Conservation (phyloP, 139 green algal species). For the Coccomyxa sp. region DNA sequence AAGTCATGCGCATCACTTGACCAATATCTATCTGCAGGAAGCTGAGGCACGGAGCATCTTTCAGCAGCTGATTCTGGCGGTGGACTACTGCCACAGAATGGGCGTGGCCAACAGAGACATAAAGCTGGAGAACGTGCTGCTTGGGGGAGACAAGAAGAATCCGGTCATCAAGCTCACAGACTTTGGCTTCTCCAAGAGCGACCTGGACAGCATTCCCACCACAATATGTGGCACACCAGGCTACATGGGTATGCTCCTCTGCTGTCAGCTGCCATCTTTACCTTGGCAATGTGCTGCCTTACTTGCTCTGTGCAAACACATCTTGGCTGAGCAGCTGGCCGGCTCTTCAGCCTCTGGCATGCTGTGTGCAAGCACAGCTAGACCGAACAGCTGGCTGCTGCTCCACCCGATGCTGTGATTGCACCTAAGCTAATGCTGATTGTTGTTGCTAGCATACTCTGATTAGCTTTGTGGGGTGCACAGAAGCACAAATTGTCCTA, state of each 20-base stretch:
- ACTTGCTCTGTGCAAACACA: too few relatives aligned
- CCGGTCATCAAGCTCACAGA: constrained; percentile 86
- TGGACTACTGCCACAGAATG: constrained; percentile 20
- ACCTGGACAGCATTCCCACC: constrained; percentile 56
- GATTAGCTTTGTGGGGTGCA: too few relatives aligned
- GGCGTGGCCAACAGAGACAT: constrained; percentile 74
- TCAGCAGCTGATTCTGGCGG: constrained; percentile 49
- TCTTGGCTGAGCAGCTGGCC: too few relatives aligned
- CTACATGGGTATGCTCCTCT: constrained; percentile 51
- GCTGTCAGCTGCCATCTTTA: too few relatives aligned
- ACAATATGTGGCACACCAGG: constrained; percentile 43
- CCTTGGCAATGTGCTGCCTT: too few relatives aligned
- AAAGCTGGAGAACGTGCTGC: constrained; percentile 77
- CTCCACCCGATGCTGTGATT: too few relatives aligned
- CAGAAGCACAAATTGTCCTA: too few relatives aligned
- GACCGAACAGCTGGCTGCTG: too few relatives aligned
- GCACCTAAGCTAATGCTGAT: too few relatives aligned
- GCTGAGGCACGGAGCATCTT: constrained; percentile 53
- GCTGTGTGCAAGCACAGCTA: too few relatives aligned
- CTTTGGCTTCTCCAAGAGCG: constrained; percentile 81
- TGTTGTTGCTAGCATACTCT: too few relatives aligned
- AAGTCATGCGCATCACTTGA: constrained; percentile 36
- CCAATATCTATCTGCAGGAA: constrained; percentile 34
- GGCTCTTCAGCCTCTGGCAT: too few relatives aligned
- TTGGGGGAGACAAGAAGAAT: constrained; percentile 28